Evolutionary conservation across 116 monocot species (phyloP).

Genomic region (Thalassia testudinum): DNA sequence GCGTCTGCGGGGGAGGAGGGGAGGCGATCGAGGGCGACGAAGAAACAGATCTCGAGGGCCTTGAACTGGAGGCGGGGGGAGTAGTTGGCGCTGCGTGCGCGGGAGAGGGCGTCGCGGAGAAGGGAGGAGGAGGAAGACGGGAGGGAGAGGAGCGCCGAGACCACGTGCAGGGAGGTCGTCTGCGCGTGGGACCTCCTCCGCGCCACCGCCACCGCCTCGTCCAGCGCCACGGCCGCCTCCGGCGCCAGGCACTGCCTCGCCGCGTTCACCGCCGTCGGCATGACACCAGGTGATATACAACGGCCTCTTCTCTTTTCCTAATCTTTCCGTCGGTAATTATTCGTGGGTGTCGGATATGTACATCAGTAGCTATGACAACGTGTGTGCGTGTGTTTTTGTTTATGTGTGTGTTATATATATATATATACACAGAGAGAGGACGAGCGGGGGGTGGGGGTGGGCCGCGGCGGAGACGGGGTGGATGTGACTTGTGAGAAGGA

Average conservation of each 20-base stretch:
- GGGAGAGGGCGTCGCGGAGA: conserved; percentile 58
- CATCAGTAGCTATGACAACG: too few relatives aligned
- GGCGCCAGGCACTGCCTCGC: conserved; percentile 43
- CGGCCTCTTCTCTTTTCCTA: too few relatives aligned
- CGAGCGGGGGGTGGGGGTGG: too few relatives aligned
- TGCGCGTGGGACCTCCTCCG: conserved; percentile 56
- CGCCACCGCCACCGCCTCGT: conserved; percentile 46
- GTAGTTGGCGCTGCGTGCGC: conserved; percentile 36
- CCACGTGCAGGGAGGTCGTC: conserved; percentile 82
- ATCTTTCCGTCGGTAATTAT: too few relatives aligned
- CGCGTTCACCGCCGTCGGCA: conserved; percentile 52
- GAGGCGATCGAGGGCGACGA: conserved; percentile 65
- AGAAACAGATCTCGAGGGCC: conserved; percentile 74
- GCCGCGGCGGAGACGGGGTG: too few relatives aligned
- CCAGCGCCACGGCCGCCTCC: conserved; percentile 42
- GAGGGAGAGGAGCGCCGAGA: conserved; percentile 58
- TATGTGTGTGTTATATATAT: too few relatives aligned
- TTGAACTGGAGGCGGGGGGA: conserved; percentile 73
- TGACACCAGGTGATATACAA: conserved; percentile 4
- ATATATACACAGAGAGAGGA: too few relatives aligned
- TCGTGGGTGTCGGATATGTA: too few relatives aligned
- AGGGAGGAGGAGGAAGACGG: conserved; percentile 37
- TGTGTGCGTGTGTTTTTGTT: too few relatives aligned
- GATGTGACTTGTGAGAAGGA: too few relatives aligned
- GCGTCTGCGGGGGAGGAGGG: conserved; percentile 8